A percentile compares a stretch with the other conserved stretches of the same genome.
Conservation (phyloP, 2,329 filamentous ascomycete genomes). For the Trichoderma sp. region DNA sequence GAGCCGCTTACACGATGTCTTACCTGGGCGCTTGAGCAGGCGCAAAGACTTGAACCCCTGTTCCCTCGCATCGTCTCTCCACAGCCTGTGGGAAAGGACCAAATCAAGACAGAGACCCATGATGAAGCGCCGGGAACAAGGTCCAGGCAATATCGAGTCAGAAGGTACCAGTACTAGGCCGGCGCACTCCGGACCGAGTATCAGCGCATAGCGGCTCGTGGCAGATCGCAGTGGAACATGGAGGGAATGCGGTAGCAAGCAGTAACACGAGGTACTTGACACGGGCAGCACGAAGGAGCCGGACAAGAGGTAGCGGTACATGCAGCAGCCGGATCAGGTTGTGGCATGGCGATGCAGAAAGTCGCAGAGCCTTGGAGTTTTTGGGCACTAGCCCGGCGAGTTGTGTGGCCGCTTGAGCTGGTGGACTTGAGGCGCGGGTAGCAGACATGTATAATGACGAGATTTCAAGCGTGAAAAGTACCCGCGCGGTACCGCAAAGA, state of each 20-base stretch:
- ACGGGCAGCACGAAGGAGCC: not conserved
- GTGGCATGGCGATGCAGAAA: not conserved
- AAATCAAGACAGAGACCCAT: constrained; percentile 8
- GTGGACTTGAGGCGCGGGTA: not conserved
- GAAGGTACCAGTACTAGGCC: not conserved
- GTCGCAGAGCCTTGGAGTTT: not conserved
- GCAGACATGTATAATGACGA: not conserved
- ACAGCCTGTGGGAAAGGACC: constrained; percentile 3
- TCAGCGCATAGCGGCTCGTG: not conserved
- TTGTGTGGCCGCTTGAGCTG: not conserved
- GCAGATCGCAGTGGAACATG: not conserved
- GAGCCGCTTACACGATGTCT: not conserved
- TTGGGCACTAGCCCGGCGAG: not conserved
- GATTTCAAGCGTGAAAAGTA: not conserved
- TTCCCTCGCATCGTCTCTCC: not conserved
- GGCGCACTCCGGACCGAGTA: not conserved
- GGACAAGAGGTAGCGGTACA: not conserved
- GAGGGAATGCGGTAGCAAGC: not conserved
- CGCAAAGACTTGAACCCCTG: not conserved
- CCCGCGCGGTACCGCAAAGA: not conserved
- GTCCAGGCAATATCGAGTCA: constrained; percentile 9
- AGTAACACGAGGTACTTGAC: not conserved
- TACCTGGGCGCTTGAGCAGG: constrained; percentile 9
- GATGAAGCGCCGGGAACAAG: constrained; percentile 10
- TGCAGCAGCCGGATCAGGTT: not conserved